Evolutionary conservation across 2,329 filamentous ascomycete species (phyloP).

Genomic region (Cladosporium austrohemisphaericum): DNA sequence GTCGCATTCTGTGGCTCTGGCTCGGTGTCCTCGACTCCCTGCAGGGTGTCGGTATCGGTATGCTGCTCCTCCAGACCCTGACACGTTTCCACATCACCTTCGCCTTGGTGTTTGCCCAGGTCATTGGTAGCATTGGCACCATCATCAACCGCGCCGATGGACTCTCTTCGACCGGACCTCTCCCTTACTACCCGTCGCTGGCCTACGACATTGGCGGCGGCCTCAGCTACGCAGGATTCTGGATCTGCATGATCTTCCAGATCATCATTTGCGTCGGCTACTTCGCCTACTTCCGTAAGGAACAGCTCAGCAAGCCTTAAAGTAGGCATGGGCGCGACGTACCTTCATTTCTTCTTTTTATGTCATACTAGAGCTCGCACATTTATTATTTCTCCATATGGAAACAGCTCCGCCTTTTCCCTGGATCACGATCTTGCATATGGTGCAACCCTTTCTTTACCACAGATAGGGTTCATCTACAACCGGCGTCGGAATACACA

Average conservation of each 20-base stretch:
- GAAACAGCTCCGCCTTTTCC: slow-evolving; percentile 1
- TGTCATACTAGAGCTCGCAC: slow-evolving; percentile 7
- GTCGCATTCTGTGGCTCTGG: slow-evolving; percentile 62
- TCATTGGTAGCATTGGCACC: slow-evolving; percentile 59
- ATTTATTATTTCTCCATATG: slow-evolving; percentile 1
- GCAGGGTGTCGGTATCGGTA: slow-evolving; percentile 64
- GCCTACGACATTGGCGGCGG: slow-evolving; percentile 46
- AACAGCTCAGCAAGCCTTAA: slow-evolving; percentile 54
- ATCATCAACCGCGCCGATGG: slow-evolving; percentile 59
- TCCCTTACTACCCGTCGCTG: slow-evolving; percentile 60
- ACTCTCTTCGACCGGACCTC: slow-evolving; percentile 59
- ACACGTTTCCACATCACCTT: slow-evolving; percentile 63
- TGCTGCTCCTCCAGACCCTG: slow-evolving; percentile 61
- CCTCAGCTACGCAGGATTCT: slow-evolving; percentile 55
- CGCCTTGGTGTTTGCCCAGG: slow-evolving; percentile 58
- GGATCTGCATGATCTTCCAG: slow-evolving; percentile 57
- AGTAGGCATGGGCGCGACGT: neutral
- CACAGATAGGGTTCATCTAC: slow-evolving; percentile 5
- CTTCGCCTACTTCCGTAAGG: slow-evolving; percentile 55
- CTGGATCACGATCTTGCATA: slow-evolving; percentile 13
- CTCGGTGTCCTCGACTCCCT: slow-evolving; percentile 62
- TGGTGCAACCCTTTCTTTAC: slow-evolving; percentile 1
- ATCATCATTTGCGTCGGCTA: slow-evolving; percentile 57
- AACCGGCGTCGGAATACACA: slow-evolving; percentile 13
- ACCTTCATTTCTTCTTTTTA: neutral